phyloP scores from a whole-genome alignment of 495 filamentous ascomycete genomes.

The Aspergillus coremiiformis region DNA sequence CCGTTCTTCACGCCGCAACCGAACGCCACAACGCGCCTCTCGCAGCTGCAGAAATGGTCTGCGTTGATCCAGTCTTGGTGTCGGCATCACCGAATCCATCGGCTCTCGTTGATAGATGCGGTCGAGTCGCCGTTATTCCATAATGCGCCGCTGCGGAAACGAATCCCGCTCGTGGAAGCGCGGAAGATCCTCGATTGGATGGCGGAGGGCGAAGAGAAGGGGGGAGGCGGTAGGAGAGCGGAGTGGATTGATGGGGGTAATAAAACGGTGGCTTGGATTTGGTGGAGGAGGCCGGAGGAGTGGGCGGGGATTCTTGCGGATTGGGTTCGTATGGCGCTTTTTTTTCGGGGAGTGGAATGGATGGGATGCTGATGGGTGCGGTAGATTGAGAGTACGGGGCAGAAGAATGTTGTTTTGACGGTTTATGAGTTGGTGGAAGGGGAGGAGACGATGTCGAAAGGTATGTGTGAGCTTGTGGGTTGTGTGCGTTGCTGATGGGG shows the following conservation, averaged over 20 bases:
- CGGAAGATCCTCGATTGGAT: constrained; percentile 68
- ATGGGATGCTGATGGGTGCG: not conserved
- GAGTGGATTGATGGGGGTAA: constrained; percentile 54
- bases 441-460: constrained; percentile 53
- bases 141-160: constrained; percentile 45
- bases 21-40: constrained; percentile 63
- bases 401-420: constrained; percentile 66
- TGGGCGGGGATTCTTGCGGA: constrained; percentile 59
- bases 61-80: constrained; percentile 81
- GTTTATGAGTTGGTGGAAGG: constrained; percentile 68
- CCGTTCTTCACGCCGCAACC: constrained; percentile 64
- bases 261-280: constrained; percentile 51
- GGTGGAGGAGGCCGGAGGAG: constrained; percentile 64
- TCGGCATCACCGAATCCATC: constrained; percentile 63
- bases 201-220: constrained; percentile 52
- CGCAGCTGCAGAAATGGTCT: constrained; percentile 79
- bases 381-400: constrained; percentile 64
- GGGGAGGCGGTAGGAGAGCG: constrained; percentile 48
- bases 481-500: constrained; percentile 13
- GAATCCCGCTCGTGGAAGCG: constrained; percentile 54
- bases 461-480: constrained; percentile 27
- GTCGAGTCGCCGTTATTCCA: constrained; percentile 52
- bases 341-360: not conserved
- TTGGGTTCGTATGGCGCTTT: constrained; percentile 46
- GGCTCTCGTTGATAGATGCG: constrained; percentile 57